Evolutionary conservation across 305 asterid genomes (phyloP).

Genomic region (Ilex paraguariensis): DNA sequence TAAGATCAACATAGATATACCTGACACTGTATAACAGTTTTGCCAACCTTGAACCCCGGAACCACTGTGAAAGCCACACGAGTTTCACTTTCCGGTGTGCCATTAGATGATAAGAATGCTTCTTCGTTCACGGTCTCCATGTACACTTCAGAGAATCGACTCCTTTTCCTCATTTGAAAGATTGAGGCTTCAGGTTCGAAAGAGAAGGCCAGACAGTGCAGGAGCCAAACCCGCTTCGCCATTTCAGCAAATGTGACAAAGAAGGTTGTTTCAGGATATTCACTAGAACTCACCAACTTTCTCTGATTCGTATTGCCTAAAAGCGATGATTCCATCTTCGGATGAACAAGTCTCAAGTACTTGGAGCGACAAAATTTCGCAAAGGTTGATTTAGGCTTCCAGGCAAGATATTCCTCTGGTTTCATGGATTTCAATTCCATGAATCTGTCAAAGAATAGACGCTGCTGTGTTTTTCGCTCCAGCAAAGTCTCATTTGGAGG

Average conservation of each 20-base stretch:
- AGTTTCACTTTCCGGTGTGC: slow-evolving; percentile 29
- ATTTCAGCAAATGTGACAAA: slow-evolving; percentile 53
- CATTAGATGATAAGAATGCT: slow-evolving; percentile 36
- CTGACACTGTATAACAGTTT: slow-evolving; percentile 51
- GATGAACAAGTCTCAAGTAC: slow-evolving; percentile 51
- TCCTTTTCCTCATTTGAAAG: slow-evolving; percentile 45
- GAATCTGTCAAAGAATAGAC: slow-evolving; percentile 41
- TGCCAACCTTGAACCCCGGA: slow-evolving; percentile 61
- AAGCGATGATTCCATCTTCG: slow-evolving; percentile 60
- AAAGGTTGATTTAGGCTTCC: slow-evolving; percentile 77
- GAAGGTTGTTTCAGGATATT: slow-evolving; percentile 52
- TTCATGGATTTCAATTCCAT: slow-evolving; percentile 44
- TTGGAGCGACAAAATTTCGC: slow-evolving; percentile 52
- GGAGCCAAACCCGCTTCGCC: slow-evolving; percentile 80
- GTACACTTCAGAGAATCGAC: slow-evolving; percentile 64
- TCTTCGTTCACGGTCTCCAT: slow-evolving; percentile 76
- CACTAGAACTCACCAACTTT: slow-evolving; percentile 43
- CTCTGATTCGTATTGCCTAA: slow-evolving; percentile 54
- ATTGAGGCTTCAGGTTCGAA: slow-evolving; percentile 46
- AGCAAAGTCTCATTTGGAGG: slow-evolving; percentile 12
- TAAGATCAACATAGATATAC: slow-evolving; percentile 46
- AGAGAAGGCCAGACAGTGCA: slow-evolving; percentile 71
- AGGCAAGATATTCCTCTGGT: slow-evolving; percentile 49
- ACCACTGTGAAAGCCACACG: slow-evolving; percentile 64
- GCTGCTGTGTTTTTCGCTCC: slow-evolving; percentile 17